Base-by-base conservation (phyloP, 1,139 yeast species). In the Candida tropicalis region DNA sequence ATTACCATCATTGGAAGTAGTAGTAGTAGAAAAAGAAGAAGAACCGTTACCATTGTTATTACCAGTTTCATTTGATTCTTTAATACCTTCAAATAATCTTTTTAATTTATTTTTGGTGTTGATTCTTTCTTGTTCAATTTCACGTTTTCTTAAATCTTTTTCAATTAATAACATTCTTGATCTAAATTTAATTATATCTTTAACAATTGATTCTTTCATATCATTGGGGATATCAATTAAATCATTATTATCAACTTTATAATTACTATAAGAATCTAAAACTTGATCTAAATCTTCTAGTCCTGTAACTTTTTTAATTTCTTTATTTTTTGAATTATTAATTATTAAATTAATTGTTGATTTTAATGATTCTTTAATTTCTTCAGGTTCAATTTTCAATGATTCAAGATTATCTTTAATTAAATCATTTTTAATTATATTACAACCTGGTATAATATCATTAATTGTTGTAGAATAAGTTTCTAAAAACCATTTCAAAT, bases 121-220 rank as follows among this genome's bases (percentile, higher is more conserved):
- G 37, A 63, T 66, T 42, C 81, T 67, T 52, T 84, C 91, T 27
- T 65, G 68, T 34, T 74, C 66, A 10, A 72, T 60, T 51, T 81
- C 84, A 44, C 70, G 69, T 41, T 73, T 75, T 35, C 84, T 69
- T 42, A 79, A 79, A 38, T 75, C 75, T 48, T 74, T 73, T 50
- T 85, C 91, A 26, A 79, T 65, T 28, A 73, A 74, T 42, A 83
- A 60, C 25, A 84, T 87, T 41, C 75, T 75, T 9, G 85, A 71
- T 53, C 93, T 65, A 57, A 85, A 85, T 49, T 75, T 78, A 40
- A 82, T 68, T 43, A 85, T 79, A 49, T 82, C 85, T 46, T 74
- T 73, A 35, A 75, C 76, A 27, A 84, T 76, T 27, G 68, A 71
- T n/a, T 81, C 84, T 38, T 80, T 64, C 65, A 80, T 68, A 34